Percentiles rank a stretch among this genome's conserved stretches.
These are phyloP conservation scores for Fusarium mangiferae DNA, from an alignment of 2,329 filamentous ascomycete species.

Conservation along the genomic window DNA sequence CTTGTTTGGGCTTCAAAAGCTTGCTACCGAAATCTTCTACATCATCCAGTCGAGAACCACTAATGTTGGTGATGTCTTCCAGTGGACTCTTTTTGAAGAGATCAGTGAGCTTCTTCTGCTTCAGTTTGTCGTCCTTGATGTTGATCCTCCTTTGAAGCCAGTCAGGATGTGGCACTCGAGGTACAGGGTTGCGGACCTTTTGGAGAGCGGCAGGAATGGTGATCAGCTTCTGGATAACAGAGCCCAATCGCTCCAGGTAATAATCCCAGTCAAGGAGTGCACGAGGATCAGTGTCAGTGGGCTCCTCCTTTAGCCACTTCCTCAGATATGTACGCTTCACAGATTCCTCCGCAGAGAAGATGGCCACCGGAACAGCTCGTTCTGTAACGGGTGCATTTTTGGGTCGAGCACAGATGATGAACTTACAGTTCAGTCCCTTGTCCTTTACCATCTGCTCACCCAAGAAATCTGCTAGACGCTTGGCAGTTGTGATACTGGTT, in stretches of 20 bases:
- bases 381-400: constrained; percentile 94
- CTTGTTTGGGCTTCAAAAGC: constrained; percentile 72
- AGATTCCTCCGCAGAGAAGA: constrained; percentile 91
- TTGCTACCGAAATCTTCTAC: constrained; percentile 84
- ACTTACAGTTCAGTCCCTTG: constrained; percentile 99
- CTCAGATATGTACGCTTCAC: constrained; percentile 90
- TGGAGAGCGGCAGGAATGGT: constrained; percentile 97
- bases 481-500: constrained; percentile 98
- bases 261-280: constrained; percentile 96
- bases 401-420: constrained; percentile 92
- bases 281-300: constrained; percentile 88
- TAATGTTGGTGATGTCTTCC: constrained; percentile 76
- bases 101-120: constrained; percentile 98
- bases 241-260: constrained; percentile 93
- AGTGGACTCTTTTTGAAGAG: constrained; percentile 75
- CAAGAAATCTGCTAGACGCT: constrained; percentile 92
- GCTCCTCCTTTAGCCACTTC: constrained; percentile 96
- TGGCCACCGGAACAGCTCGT: constrained; percentile 91
- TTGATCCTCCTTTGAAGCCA: constrained; percentile 96
- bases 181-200: constrained; percentile 93
- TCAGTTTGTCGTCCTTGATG: constrained; percentile 95
- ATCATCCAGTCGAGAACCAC: constrained; percentile 67
- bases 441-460: constrained; percentile 99
- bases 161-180: constrained; percentile 91
- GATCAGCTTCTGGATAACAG: constrained; percentile 98